Conservation (phyloP, 257 asterid genomes). For the Penstemon eatonii region DNA sequence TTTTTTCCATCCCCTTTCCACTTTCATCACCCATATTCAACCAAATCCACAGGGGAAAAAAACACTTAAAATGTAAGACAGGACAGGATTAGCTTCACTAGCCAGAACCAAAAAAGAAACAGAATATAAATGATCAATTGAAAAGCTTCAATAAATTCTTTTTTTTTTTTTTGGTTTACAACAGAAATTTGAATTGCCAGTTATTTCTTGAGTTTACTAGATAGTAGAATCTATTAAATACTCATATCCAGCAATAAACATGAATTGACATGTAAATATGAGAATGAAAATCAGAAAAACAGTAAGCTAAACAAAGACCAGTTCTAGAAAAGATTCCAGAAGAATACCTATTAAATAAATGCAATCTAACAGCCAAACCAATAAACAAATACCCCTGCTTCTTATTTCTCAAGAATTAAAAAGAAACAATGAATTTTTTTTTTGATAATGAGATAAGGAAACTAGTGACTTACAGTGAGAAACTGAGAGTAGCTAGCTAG, state of each 20-base stretch:
- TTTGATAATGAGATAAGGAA: not conserved
- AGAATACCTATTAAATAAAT: not conserved
- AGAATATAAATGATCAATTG: not conserved
- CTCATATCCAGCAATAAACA: too few relatives aligned
- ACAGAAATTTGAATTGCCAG: too few relatives aligned
- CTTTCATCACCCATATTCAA: conserved; percentile 49
- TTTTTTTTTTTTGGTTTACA: too few relatives aligned
- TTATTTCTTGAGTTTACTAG: too few relatives aligned
- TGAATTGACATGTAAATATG: not conserved
- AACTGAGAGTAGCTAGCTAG: not conserved
- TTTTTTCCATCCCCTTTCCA: conserved; percentile 31
- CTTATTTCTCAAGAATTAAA: not conserved
- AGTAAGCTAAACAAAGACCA: not conserved
- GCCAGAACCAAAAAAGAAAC: too few relatives aligned
- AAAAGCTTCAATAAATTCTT: not conserved
- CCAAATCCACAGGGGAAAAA: conserved; percentile 19
- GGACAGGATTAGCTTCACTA: not conserved
- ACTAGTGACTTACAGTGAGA: conserved; percentile 28
- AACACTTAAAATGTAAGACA: not conserved
- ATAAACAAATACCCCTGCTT: conserved; percentile 1
- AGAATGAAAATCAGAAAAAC: not conserved
- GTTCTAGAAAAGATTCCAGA: not conserved
- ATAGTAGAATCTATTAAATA: too few relatives aligned
- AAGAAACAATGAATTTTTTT: not conserved
- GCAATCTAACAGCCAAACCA: conserved; percentile 12